Percentiles rank a stretch among this genome's conserved stretches.
Evolutionary conservation across 495 filamentous ascomycete species (phyloP).

Genomic region (Daldinia grandis): DNA sequence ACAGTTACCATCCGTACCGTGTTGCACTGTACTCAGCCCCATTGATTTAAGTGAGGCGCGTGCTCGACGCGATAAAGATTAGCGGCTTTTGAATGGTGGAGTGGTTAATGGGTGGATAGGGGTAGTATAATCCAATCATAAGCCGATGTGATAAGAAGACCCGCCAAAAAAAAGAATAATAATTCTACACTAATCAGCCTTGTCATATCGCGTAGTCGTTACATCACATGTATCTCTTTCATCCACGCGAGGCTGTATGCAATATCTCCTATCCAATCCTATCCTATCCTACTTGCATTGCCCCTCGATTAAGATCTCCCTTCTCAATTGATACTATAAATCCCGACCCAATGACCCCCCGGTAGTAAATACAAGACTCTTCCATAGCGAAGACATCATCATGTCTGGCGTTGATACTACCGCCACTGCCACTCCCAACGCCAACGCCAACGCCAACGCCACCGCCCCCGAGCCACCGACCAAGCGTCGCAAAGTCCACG

Average conservation of each 20-base stretch:
- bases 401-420: slow-evolving; percentile 52
- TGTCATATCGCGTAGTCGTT: slow-evolving; percentile 13
- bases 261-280: slow-evolving; percentile 20
- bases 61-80: slow-evolving; percentile 10
- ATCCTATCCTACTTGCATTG: not conserved
- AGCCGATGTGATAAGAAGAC: not conserved
- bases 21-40: slow-evolving; percentile 1
- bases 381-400: not conserved
- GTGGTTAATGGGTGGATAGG: too few relatives aligned
- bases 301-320: not conserved
- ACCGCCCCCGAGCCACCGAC: slow-evolving; percentile 54
- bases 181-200: slow-evolving; percentile 27
- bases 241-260: slow-evolving; percentile 24
- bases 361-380: not conserved
- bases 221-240: slow-evolving; percentile 13
- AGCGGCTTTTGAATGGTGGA: slow-evolving; percentile 13
- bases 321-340: not conserved
- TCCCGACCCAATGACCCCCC: not conserved
- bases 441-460: too few relatives aligned
- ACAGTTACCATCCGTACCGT: slow-evolving; percentile 6
- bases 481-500: slow-evolving; percentile 65
- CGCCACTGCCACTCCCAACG: slow-evolving; percentile 31
- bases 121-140: slow-evolving; percentile 16
- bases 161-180: slow-evolving; percentile 15
- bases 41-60: slow-evolving; percentile 9